These are phyloP conservation scores for Diaporthe nobilis DNA, from an alignment of 2,329 filamentous ascomycete genomes.

Conservation along the genomic window DNA sequence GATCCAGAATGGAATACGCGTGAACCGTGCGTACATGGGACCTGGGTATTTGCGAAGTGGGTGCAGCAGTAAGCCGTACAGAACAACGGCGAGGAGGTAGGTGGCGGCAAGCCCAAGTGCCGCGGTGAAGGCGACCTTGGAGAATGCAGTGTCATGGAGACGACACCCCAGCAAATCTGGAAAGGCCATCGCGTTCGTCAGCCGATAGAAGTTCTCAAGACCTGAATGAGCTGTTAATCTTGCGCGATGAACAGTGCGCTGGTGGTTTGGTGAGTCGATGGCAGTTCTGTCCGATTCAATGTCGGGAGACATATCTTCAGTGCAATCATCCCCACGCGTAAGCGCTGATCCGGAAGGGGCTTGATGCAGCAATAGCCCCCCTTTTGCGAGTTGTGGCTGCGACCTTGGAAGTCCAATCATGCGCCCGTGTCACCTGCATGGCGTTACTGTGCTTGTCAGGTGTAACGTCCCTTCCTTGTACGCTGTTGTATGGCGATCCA, in stretches of 20 bases:
- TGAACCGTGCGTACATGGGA: conserved; percentile 40
- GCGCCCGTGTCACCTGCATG: not conserved
- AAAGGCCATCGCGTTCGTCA: not conserved
- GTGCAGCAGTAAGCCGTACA: not conserved
- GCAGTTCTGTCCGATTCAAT: not conserved
- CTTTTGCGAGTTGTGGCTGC: not conserved
- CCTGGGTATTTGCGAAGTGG: not conserved
- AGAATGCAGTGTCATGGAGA: not conserved
- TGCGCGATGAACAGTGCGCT: not conserved
- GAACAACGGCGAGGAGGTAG: not conserved
- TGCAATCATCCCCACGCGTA: not conserved
- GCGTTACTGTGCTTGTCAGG: not conserved
- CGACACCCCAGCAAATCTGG: not conserved
- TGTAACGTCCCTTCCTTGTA: too few relatives aligned
- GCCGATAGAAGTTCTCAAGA: not conserved
- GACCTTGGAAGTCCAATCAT: not conserved
- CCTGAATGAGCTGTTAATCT: not conserved
- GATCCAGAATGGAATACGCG: conserved; percentile 44
- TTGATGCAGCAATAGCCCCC: not conserved
- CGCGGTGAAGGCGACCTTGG: not conserved
- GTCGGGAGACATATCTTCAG: not conserved
- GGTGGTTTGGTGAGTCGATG: not conserved
- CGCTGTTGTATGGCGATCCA: too few relatives aligned
- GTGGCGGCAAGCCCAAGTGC: not conserved
- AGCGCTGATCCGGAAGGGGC: not conserved